Conservation (phyloP, 1,139 yeast species). For the Debaryomyces sp. region DNA sequence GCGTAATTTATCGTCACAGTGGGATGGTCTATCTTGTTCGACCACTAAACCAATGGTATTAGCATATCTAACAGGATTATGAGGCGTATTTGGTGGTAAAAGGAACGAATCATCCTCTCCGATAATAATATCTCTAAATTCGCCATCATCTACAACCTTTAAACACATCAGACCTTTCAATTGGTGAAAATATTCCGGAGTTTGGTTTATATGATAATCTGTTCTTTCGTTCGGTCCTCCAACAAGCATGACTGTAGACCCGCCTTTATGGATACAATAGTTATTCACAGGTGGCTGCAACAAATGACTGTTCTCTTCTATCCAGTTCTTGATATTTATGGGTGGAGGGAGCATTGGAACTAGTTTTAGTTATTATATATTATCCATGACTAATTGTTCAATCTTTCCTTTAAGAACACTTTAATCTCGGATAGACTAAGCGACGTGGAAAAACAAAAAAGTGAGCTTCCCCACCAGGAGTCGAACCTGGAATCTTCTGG, state of each 20-base stretch:
- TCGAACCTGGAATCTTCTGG: constrained; percentile 95
- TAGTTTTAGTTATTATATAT: not conserved
- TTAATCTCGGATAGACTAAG: not conserved
- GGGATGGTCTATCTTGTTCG: constrained; percentile 89
- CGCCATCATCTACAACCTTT: constrained; percentile 78
- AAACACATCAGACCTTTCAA: constrained; percentile 84
- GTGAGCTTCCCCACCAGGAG: constrained; percentile 89
- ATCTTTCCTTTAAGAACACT: not conserved
- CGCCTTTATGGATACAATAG: constrained; percentile 86
- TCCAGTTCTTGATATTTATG: constrained; percentile 79
- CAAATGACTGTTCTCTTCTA: constrained; percentile 70
- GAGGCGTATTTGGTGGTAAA: constrained; percentile 84
- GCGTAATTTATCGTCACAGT: constrained; percentile 66
- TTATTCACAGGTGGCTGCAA: constrained; percentile 93
- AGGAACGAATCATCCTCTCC: constrained; percentile 87
- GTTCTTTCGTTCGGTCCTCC: constrained; percentile 96
- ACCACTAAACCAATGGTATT: constrained; percentile 89
- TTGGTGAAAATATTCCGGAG: constrained; percentile 93
- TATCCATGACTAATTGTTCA: not conserved
- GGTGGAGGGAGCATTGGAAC: constrained; percentile 62
- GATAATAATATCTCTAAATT: constrained; percentile 73
- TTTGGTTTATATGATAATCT: constrained; percentile 90
- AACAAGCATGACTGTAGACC: constrained; percentile 90
- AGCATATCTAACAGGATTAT: constrained; percentile 85
- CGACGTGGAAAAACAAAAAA: constrained; percentile 29